Conservation (phyloP, 2,329 filamentous ascomycete species). For the Phymatotrichopsis omnivora region DNA sequence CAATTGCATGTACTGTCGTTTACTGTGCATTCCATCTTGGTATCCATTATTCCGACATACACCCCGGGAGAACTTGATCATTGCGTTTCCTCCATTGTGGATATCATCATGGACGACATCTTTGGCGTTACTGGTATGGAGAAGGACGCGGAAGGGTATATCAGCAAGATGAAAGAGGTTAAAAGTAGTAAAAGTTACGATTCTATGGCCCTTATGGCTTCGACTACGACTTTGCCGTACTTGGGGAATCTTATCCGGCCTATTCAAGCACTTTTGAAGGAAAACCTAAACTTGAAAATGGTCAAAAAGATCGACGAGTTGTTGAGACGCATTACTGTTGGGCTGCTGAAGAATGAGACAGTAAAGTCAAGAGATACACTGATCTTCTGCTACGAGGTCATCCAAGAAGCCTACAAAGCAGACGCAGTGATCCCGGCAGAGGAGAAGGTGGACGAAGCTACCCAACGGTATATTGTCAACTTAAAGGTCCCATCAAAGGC, state of each 20-base stretch:
- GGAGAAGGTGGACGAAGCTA: constrained; percentile 50
- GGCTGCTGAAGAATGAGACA: constrained; percentile 69
- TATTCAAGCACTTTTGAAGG: constrained; percentile 64
- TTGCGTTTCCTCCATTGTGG: constrained; percentile 65
- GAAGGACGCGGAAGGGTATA: constrained; percentile 93
- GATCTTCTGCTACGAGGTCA: constrained; percentile 91
- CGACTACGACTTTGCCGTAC: constrained; percentile 63
- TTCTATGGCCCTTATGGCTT: constrained; percentile 86
- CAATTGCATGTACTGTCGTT: constrained; percentile 92
- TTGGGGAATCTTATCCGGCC: constrained; percentile 69
- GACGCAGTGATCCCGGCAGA: constrained; percentile 42
- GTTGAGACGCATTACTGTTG: constrained; percentile 69
- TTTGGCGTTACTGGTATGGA: constrained; percentile 89
- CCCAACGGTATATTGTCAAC: constrained; percentile 68
- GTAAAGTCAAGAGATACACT: constrained; percentile 71
- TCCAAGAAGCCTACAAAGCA: constrained; percentile 71
- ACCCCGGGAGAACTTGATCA: constrained; percentile 80
- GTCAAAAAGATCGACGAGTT: constrained; percentile 86
- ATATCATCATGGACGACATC: constrained; percentile 92
- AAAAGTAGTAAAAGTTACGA: constrained; percentile 98
- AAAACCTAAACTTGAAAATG: constrained; percentile 74
- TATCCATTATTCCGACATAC: constrained; percentile 61
- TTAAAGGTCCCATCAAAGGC: constrained; percentile 64
- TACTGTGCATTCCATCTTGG: constrained; percentile 83
- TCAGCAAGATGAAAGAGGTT: constrained; percentile 91